Base-by-base conservation (phyloP, 139 green algal genomes). In the Spirogloea muscicola region DNA sequence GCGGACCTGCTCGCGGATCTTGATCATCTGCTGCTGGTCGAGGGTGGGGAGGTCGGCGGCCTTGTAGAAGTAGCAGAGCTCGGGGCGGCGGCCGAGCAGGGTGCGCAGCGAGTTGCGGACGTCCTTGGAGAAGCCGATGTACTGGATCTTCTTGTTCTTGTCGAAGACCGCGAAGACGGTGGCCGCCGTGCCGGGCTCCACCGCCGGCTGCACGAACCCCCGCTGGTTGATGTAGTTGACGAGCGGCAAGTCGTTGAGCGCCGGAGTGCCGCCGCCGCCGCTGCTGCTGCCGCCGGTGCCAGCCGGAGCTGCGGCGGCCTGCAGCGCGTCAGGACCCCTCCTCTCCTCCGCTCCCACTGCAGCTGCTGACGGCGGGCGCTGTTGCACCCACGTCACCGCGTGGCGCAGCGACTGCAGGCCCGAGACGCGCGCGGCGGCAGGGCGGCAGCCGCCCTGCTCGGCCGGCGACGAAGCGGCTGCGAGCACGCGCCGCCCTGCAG, bases 151-250 rank as follows among this genome's bases (percentile, higher is more conserved):
- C 61, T 90, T 84, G 25, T 84, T 76, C 16, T 88, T 72, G 41
- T 96, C 92, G 31, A 90, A 93, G 0, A 96, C 71, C 1, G 90
- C 91, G 84, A 96, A 96, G 2, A 95, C 91, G 16, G 61, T 72
- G 5, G 91, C 91, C 21, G 84, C 27, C 0, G 79, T 87, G 1
- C 69, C 82, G 7, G 38, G 37, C 13, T 80, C 75, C 13, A 67
- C 57, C 10, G 68, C 40, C 16, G 74, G 67, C 31, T 58, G n/a
- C 21, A 82, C 64, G 3, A 21, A n/a, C 10, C 75, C 75, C 36
- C 49, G 37, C 42, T 58, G 41, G 44, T 72, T 72, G 68, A 80
- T 82, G 41, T 77, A 80, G 31, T 25, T 58, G 18, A 52, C n/a
- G 7, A 80, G 29, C 16, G 75, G 68, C 21, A 82, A 25, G 2